These are phyloP conservation scores for Amaranthus tricolor DNA, from an alignment of 179 eudicot species.

Conservation along the genomic window DNA sequence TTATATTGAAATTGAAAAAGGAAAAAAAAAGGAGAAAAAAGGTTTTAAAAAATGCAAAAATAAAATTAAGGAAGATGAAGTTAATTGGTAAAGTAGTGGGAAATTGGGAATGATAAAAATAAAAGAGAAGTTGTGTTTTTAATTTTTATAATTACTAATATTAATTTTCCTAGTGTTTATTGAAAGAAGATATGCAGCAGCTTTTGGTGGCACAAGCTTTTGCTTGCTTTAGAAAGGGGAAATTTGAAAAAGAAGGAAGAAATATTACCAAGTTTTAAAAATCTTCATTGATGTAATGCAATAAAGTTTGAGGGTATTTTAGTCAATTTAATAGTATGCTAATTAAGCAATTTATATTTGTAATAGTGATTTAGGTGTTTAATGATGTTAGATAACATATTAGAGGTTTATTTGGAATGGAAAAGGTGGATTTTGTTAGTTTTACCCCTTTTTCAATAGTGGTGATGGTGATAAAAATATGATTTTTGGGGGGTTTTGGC, in stretches of 20 bases:
- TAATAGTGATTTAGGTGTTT: not conserved
- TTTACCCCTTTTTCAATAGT: conserved; percentile 16
- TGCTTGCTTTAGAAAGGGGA: conserved; percentile 19
- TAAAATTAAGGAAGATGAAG: not conserved
- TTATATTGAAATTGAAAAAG: not conserved
- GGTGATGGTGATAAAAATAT: not conserved
- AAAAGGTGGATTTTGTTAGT: conserved; percentile 23
- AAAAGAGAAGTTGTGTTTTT: conserved; percentile 13
- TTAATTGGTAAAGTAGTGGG: conserved; percentile 12
- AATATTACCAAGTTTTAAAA: conserved; percentile 15
- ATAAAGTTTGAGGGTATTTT: conserved; percentile 5
- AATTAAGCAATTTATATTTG: not conserved
- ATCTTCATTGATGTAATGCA: conserved; percentile 15
- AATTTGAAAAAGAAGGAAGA: conserved; percentile 6
- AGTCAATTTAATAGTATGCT: not conserved
- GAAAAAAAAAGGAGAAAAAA: not conserved
- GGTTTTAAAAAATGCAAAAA: not conserved
- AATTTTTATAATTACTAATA: not conserved
- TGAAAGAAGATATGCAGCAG: conserved; percentile 35
- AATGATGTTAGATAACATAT: not conserved
- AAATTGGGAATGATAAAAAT: conserved; percentile 13
- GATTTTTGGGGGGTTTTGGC: conserved; percentile 10
- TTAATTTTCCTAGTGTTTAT: conserved; percentile 4
- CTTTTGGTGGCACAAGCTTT: conserved; percentile 25
- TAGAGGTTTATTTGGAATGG: not conserved